phyloP scores from a whole-genome alignment of 495 filamentous ascomycete genomes.

The Hypoxylon rickii region DNA sequence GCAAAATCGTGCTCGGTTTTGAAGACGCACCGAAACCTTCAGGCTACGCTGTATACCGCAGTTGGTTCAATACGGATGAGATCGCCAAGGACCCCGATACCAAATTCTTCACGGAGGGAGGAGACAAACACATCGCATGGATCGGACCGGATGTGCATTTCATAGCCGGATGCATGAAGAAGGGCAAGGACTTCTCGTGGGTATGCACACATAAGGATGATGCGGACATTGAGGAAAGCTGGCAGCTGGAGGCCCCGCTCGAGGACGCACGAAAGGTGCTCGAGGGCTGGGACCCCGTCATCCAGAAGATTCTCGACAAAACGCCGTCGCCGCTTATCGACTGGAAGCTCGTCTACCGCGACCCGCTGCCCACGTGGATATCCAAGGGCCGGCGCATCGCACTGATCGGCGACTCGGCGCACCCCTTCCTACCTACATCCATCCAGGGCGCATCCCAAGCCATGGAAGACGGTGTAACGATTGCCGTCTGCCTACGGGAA shows the following conservation, averaged over 20 bases:
- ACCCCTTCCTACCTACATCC: slow-evolving; percentile 73
- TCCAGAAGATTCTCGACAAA: slow-evolving; percentile 61
- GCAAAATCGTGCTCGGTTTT: slow-evolving; percentile 64
- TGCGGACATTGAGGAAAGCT: slow-evolving; percentile 64
- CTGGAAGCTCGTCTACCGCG: slow-evolving; percentile 73
- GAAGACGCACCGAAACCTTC: slow-evolving; percentile 63
- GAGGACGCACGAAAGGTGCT: slow-evolving; percentile 62
- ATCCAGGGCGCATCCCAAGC: slow-evolving; percentile 75
- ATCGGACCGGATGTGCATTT: slow-evolving; percentile 68
- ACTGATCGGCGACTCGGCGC: slow-evolving; percentile 71
- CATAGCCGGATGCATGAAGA: slow-evolving; percentile 64
- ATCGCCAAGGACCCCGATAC: slow-evolving; percentile 66
- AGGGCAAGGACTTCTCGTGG: slow-evolving; percentile 69
- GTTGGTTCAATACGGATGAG: slow-evolving; percentile 63
- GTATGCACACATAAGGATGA: slow-evolving; percentile 65
- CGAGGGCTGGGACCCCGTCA: slow-evolving; percentile 68
- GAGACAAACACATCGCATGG: slow-evolving; percentile 66
- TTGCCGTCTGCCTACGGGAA: slow-evolving; percentile 62
- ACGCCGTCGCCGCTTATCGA: slow-evolving; percentile 67
- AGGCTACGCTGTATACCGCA: slow-evolving; percentile 64
- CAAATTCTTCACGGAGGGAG: slow-evolving; percentile 62
- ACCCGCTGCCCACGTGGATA: slow-evolving; percentile 69
- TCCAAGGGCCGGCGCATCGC: slow-evolving; percentile 61
- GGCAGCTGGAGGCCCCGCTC: slow-evolving; percentile 65
- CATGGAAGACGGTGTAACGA: slow-evolving; percentile 71